Base-by-base conservation (phyloP, 148 eudicot genomes). In the Diospyros kaki region DNA sequence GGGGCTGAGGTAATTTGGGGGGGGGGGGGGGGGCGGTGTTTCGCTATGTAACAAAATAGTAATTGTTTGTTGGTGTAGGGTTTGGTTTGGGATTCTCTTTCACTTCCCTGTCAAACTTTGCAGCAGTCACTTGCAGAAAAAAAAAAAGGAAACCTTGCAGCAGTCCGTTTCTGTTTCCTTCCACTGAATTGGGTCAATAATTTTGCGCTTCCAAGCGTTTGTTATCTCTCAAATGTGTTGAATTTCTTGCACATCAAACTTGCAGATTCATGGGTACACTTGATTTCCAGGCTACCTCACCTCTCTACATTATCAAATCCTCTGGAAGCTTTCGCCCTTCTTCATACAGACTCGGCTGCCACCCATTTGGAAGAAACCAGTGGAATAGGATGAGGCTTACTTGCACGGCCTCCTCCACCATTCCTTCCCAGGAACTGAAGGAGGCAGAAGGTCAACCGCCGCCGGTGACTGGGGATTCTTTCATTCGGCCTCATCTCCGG, bases 341-440 rank as follows among this genome's bases (percentile, higher is more conserved):
- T 68, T 61, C 28, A 0, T 11, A 48, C 52, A 80, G 75, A 70
- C 83, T 74, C 61, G 45, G 38, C 76, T 74, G 73, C 68, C 70
- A 48, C 69, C 72, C 75, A 61, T 72, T 83, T 73, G 81, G 73
- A 71, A 61, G 60, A 6, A 81, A 80, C 68, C 82, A 74, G 66
- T 80, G 71, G 77, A 84, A 81, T 72, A 77, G 28, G 28, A 28
- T 28, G 28, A 28, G 28, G 28, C 28, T 89, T n/a, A 70, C 76
- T 77, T 82, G 84, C 48, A 91, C 91, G 96, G 84, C 93, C 48
- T 85, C 91, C 41, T 77, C 89, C 39, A 62, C 89, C 39, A 62
- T 82, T 75, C 87, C 88, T 46, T 82, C 81, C 58, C 63, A 84
- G 73, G 51, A 76, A 65, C 45, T 80, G 70, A 78, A 66, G 76